A percentile compares a stretch with the other conserved stretches of the same genome.
These are phyloP conservation scores for Rhizopus stolonifer DNA, from an alignment of 371 early-diverging fungal genomes.

Conservation along the genomic window DNA sequence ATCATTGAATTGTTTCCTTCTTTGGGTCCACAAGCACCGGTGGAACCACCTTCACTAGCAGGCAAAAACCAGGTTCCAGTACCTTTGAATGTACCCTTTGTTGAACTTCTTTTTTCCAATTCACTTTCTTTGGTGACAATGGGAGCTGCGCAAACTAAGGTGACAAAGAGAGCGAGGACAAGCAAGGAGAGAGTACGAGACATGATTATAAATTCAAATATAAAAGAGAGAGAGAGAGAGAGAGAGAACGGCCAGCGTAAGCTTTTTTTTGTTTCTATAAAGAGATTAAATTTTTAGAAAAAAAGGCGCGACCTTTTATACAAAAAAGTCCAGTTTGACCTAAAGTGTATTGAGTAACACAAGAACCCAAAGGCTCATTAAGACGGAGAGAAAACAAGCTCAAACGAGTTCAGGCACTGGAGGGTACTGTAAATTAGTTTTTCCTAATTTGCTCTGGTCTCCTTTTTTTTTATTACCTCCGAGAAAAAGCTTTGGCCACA, in stretches of 20 bases:
- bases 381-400: background rate
- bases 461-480: too few species aligned
- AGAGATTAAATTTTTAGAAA: background rate
- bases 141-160: slow-evolving; percentile 7
- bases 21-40: slow-evolving; percentile 27
- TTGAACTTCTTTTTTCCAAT: background rate
- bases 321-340: background rate
- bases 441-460: background rate
- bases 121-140: background rate
- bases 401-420: background rate
- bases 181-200: slow-evolving; percentile 4
- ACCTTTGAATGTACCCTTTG: slow-evolving; percentile 7
- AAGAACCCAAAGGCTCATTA: background rate
- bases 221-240: too few species aligned
- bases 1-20: slow-evolving; percentile 15
- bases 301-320: background rate
- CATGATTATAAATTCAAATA: background rate
- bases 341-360: background rate
- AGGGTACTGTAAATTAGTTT: background rate
- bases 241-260: background rate
- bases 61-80: slow-evolving; percentile 32
- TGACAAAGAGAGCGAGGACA: background rate
- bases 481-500: too few species aligned
- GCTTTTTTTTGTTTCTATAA: too few species aligned
- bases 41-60: slow-evolving; percentile 25